Evolutionary conservation across 2,329 filamentous ascomycete species (phyloP).

Genomic region (Calonectria leucothoes): DNA sequence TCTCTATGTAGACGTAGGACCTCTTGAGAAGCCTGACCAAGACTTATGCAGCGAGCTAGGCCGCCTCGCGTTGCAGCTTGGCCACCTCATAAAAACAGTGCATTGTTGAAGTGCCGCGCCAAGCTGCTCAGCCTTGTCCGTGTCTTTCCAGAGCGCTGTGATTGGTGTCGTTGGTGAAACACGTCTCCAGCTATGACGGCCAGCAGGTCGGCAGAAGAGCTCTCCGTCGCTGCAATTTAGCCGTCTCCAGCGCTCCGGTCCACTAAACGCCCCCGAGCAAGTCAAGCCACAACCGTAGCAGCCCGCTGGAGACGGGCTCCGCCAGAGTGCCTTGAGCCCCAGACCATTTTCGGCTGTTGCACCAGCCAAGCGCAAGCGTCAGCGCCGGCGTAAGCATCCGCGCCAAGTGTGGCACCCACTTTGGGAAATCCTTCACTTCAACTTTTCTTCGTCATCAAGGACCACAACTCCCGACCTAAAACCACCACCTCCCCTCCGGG

Average conservation of each 20-base stretch:
- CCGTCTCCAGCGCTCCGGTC: conserved; percentile 12
- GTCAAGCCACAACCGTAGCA: conserved; percentile 38
- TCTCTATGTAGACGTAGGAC: not conserved
- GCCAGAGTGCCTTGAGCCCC: conserved; percentile 21
- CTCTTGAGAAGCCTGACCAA: not conserved
- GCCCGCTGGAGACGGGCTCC: conserved; percentile 25
- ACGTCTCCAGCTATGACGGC: not conserved
- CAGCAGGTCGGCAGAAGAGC: not conserved
- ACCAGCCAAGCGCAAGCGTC: conserved; percentile 34
- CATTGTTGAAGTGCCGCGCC: not conserved
- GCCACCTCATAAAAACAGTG: not conserved
- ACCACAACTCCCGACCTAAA: conserved; percentile 22
- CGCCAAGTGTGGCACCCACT: conserved; percentile 33
- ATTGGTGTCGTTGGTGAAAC: conserved; percentile 3
- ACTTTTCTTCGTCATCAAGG: conserved; percentile 40
- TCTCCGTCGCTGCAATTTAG: not conserved
- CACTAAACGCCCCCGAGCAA: conserved; percentile 32
- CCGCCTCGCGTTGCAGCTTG: not conserved
- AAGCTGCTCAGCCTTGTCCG: conserved; percentile 10
- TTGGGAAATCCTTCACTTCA: conserved; percentile 36
- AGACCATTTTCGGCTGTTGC: conserved; percentile 30
- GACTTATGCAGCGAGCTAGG: not conserved
- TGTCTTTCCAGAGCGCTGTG: not conserved
- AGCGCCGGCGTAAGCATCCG: conserved; percentile 34
- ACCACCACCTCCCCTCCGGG: not conserved